phyloP scores from a whole-genome alignment of 225 moss, liverwort and hornwort species.

The Climacium dendroides region DNA sequence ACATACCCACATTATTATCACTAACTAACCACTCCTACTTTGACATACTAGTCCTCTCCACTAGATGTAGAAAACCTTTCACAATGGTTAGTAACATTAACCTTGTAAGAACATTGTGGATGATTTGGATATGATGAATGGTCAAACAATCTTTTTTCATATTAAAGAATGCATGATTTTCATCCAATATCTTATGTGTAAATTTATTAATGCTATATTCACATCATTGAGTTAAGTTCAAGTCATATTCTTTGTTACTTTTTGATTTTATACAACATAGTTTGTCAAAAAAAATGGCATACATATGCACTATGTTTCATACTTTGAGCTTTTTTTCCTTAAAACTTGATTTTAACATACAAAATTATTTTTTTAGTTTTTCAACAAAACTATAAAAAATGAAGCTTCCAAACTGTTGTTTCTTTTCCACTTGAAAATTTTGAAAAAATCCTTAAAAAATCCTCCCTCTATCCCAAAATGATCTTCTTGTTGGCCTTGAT shows the following conservation, averaged over 20 bases:
- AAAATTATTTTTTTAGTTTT: not conserved
- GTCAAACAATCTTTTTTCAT: not conserved
- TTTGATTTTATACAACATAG: not conserved
- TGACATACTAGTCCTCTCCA: accelerated
- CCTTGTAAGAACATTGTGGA: accelerated
- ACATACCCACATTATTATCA: not conserved
- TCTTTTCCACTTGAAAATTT: not conserved
- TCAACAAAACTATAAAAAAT: accelerated
- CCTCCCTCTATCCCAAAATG: too few species aligned
- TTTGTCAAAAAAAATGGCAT: too few species aligned
- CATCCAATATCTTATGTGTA: not conserved
- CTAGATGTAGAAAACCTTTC: not conserved
- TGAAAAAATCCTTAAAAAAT: not conserved
- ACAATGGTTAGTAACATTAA: not conserved
- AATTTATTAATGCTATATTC: not conserved
- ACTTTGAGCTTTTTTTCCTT: not conserved
- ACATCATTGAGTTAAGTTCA: not conserved
- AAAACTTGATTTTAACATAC: not conserved
- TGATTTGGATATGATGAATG: not conserved
- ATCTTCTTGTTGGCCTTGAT: too few species aligned
- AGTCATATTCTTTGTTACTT: not conserved
- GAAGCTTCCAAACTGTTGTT: not conserved
- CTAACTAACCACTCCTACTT: not conserved
- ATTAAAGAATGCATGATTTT: not conserved
- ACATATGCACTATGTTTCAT: not conserved